phyloP scores from a whole-genome alignment of 768 basidiomycete species.

The Naganishia friedmannii region DNA sequence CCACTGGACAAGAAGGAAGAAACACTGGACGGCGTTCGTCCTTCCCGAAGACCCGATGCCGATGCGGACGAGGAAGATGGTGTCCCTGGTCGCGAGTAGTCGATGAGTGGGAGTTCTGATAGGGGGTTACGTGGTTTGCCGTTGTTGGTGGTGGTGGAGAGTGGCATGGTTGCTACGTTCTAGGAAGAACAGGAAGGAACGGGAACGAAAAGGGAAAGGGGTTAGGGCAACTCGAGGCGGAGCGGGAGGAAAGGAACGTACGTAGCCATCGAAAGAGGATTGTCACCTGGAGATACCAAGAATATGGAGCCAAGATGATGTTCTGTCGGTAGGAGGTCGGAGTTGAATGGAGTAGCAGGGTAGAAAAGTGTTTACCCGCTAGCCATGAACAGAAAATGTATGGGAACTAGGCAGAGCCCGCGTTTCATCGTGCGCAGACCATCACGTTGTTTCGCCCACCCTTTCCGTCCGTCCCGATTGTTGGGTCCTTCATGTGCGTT shows the following conservation, averaged over 20 bases:
- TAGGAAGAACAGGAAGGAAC: not conserved
- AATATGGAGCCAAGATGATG: no score
- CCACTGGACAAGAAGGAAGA: conserved; percentile 1
- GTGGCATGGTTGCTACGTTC: not conserved
- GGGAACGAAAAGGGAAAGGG: no score
- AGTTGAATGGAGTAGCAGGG: no score
- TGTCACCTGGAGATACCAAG: no score
- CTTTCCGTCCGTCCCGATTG: not conserved
- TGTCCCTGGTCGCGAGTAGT: not conserved
- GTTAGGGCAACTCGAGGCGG: not conserved
- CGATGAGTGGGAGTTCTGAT: not conserved
- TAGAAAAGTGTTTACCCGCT: no score
- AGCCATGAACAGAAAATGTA: no score
- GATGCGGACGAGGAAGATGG: not conserved
- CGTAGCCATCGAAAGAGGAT: no score
- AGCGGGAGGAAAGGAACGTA: no score
- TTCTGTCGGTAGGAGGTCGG: no score
- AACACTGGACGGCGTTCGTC: not conserved
- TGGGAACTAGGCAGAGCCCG: no score
- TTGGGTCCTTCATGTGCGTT: conserved; percentile 1
- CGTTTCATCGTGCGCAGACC: not conserved
- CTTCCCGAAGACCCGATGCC: not conserved
- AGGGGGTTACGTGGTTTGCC: conserved; percentile 13
- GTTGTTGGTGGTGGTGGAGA: not conserved
- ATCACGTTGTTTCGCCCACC: no score